Evolutionary conservation across 2,329 filamentous ascomycete genomes (phyloP).

Genomic region (Calonectria crousiana): DNA sequence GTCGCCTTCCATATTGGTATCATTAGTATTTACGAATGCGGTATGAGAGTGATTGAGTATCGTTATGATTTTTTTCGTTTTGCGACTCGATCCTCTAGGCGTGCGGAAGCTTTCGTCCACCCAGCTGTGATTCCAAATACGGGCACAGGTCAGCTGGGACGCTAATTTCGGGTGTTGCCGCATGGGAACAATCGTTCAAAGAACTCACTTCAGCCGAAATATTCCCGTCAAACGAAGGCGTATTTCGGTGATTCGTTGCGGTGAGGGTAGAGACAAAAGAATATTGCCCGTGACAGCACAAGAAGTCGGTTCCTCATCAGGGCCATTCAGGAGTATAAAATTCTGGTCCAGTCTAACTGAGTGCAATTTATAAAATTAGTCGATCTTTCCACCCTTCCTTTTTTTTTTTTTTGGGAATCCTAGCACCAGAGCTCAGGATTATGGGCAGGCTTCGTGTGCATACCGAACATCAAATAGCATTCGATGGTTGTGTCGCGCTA

Average conservation of each 20-base stretch:
- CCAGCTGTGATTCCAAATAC: neutral
- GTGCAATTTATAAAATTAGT: neutral
- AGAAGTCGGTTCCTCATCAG: neutral
- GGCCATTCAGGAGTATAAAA: neutral
- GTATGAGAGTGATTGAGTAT: neutral
- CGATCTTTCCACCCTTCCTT: rapidly evolving
- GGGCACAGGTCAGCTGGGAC: neutral
- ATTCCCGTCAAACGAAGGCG: neutral
- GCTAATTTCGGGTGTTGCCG: neutral
- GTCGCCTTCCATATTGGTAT: neutral
- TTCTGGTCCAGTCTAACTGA: neutral
- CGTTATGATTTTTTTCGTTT: neutral
- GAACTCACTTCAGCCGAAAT: neutral
- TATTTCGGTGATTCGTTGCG: neutral
- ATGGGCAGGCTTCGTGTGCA: neutral
- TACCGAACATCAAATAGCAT: neutral
- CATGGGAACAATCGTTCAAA: neutral
- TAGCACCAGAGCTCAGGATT: neutral
- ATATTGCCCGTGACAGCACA: neutral
- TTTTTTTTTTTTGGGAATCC: neutral
- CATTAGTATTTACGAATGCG: neutral
- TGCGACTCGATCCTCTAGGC: neutral
- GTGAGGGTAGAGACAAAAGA: neutral
- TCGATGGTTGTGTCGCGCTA: neutral
- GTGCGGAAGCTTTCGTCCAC: neutral